These are phyloP conservation scores for Didymella pomorum DNA, from an alignment of 2,329 filamentous ascomycete species.

Conservation along the genomic window DNA sequence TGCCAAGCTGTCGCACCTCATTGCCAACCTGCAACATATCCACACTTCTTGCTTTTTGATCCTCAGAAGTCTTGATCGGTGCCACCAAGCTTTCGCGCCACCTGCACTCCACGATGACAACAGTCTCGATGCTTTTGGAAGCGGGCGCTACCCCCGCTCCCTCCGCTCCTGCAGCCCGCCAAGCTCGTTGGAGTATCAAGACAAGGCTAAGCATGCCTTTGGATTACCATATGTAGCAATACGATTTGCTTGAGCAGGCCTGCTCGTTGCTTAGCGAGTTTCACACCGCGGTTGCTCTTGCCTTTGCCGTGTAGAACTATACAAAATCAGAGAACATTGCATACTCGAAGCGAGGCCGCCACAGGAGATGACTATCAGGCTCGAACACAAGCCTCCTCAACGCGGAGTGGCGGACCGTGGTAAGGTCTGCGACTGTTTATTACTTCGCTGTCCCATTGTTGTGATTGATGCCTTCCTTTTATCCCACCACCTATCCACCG, in stretches of 20 bases:
- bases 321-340: slow-evolving; percentile 20
- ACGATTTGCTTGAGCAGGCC: slow-evolving; percentile 17
- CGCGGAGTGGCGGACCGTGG: slow-evolving; percentile 25
- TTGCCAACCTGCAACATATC: slow-evolving; percentile 19
- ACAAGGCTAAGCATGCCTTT: slow-evolving; percentile 29
- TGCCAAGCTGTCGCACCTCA: slow-evolving; percentile 13
- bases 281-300: slow-evolving; percentile 36
- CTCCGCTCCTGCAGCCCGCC: slow-evolving; percentile 35
- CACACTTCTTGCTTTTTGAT: slow-evolving; percentile 13
- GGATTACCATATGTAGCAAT: slow-evolving; percentile 8
- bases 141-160: slow-evolving; percentile 12
- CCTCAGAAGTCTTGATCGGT: slow-evolving; percentile 2
- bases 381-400: slow-evolving; percentile 22
- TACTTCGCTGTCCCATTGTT: slow-evolving; percentile 38
- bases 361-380: slow-evolving; percentile 25
- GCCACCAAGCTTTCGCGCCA: slow-evolving; percentile 18
- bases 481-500: slow-evolving; percentile 36
- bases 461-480: slow-evolving; percentile 31
- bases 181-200: slow-evolving; percentile 30
- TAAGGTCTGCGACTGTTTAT: slow-evolving; percentile 43
- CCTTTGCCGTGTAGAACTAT: slow-evolving; percentile 23
- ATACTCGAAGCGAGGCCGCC: slow-evolving; percentile 20
- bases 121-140: neutral
- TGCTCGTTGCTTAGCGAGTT: slow-evolving; percentile 41
- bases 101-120: neutral